A percentile compares a stretch with the other conserved stretches of the same genome.
phyloP scores from a whole-genome alignment of 108 stramenopile genomes.

The Epipyxis sp. region DNA sequence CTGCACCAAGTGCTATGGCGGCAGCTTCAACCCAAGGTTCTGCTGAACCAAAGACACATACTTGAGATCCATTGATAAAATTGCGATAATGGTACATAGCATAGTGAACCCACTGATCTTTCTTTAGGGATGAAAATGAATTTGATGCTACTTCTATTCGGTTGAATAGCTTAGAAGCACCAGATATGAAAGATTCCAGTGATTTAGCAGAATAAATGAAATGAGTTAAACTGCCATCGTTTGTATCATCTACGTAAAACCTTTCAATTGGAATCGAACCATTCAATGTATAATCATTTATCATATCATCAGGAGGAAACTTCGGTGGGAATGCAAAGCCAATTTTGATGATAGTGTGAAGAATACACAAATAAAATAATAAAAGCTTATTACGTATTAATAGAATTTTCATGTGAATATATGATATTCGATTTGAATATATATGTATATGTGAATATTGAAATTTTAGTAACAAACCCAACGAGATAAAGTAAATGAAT shows the following conservation, averaged over 20 bases:
- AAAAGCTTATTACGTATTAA: too few relatives aligned
- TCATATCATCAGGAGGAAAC: conserved; percentile 8
- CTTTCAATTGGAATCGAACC: conserved; percentile 14
- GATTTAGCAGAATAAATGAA: not conserved
- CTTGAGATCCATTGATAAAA: not conserved
- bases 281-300: conserved; percentile 15
- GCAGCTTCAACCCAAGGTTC: conserved; percentile 37
- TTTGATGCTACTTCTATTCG: not conserved
- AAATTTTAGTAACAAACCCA: too few relatives aligned
- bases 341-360: too few relatives aligned
- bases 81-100: not conserved
- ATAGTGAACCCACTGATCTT: conserved; percentile 14
- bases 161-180: not conserved
- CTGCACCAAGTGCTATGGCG: conserved; percentile 30
- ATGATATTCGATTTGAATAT: too few relatives aligned
- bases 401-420: too few relatives aligned
- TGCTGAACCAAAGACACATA: conserved; percentile 38
- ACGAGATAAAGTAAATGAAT: too few relatives aligned
- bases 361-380: not conserved
- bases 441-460: too few relatives aligned
- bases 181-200: not conserved
- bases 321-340: conserved; percentile 1
- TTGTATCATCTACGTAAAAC: conserved; percentile 28
- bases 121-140: not conserved
- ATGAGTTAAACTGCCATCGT: not conserved